Conservation (phyloP, 345 rosid species). For the Sisymbrium irio region DNA sequence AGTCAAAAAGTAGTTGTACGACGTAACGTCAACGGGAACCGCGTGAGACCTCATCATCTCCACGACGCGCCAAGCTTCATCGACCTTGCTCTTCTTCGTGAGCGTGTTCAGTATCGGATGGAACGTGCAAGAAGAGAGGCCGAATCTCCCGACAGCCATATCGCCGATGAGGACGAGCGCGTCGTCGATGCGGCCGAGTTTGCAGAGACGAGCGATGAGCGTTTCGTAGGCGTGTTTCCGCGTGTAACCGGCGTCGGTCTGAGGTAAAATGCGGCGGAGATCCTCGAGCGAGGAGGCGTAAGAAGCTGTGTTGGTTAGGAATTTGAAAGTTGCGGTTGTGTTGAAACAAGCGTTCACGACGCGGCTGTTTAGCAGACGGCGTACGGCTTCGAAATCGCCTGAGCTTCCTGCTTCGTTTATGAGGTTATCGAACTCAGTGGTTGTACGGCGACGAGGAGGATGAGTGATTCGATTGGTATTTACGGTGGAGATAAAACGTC, state of each 20-base stretch:
- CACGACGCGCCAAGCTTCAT: constrained; percentile 50
- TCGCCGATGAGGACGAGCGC: constrained; percentile 40
- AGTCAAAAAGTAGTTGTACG: constrained; percentile 54
- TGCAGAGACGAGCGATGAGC: constrained; percentile 62
- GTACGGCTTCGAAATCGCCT: constrained; percentile 51
- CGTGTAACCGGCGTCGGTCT: constrained; percentile 51
- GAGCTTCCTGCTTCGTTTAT: constrained; percentile 47
- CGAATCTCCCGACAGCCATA: constrained; percentile 39
- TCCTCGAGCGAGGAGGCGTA: constrained; percentile 45
- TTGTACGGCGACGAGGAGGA: constrained; percentile 43
- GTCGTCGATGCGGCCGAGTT: constrained; percentile 40
- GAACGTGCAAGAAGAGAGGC: constrained; percentile 35
- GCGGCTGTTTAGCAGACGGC: constrained; percentile 60
- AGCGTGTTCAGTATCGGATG: constrained; percentile 52
- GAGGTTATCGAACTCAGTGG: constrained; percentile 56
- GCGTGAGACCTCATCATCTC: constrained; percentile 38
- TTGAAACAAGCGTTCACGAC: constrained; percentile 50
- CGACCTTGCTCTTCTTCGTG: constrained; percentile 39
- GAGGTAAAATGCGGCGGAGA: constrained; percentile 44
- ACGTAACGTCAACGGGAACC: constrained; percentile 44
- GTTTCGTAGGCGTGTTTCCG: constrained; percentile 53
- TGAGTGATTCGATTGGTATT: background rate
- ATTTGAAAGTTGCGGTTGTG: constrained; percentile 63
- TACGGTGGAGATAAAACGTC: constrained; percentile 29
- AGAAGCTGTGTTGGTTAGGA: constrained; percentile 45